Conservation (phyloP, 371 early-diverging fungal species). For the Fennellomyces sp. region DNA sequence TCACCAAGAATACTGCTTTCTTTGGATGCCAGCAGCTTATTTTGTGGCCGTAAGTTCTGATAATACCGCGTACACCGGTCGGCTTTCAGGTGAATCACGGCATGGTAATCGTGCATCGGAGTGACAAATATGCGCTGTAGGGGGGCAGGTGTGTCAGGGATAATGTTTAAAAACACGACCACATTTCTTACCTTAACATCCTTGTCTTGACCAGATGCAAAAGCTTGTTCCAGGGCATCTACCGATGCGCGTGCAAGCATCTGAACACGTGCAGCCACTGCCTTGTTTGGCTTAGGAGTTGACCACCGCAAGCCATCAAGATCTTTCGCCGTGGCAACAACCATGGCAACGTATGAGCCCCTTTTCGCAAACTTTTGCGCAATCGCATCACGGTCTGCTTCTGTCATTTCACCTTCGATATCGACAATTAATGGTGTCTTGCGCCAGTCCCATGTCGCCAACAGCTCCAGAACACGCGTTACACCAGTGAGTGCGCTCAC, state of each 20-base stretch:
- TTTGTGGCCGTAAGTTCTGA: slow-evolving; percentile 55
- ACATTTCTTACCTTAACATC: slow-evolving; percentile 31
- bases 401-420: slow-evolving; percentile 63
- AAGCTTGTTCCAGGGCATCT: slow-evolving; percentile 37
- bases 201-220: slow-evolving; percentile 23
- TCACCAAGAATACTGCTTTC: slow-evolving; percentile 44
- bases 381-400: slow-evolving; percentile 50
- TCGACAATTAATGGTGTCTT: slow-evolving; percentile 79
- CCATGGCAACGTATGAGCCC: slow-evolving; percentile 54
- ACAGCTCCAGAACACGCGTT: slow-evolving; percentile 69
- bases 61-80: slow-evolving; percentile 62
- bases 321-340: slow-evolving; percentile 70
- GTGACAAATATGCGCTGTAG: slow-evolving; percentile 67
- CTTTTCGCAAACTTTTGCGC: slow-evolving; percentile 43
- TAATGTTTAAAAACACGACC: neutral
- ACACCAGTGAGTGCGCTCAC: slow-evolving; percentile 72
- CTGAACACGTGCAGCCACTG: slow-evolving; percentile 62
- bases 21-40: slow-evolving; percentile 34
- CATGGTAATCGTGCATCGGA: slow-evolving; percentile 70
- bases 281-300: slow-evolving; percentile 44
- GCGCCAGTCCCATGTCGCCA: slow-evolving; percentile 77
- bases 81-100: slow-evolving; percentile 64
- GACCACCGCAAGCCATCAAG: slow-evolving; percentile 61
- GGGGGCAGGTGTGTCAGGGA: neutral
- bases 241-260: slow-evolving; percentile 69